Percentiles rank a stretch among this genome's conserved stretches.
Conservation (phyloP, 108 stramenopile genomes). For the Chaetoceros muelleri region DNA sequence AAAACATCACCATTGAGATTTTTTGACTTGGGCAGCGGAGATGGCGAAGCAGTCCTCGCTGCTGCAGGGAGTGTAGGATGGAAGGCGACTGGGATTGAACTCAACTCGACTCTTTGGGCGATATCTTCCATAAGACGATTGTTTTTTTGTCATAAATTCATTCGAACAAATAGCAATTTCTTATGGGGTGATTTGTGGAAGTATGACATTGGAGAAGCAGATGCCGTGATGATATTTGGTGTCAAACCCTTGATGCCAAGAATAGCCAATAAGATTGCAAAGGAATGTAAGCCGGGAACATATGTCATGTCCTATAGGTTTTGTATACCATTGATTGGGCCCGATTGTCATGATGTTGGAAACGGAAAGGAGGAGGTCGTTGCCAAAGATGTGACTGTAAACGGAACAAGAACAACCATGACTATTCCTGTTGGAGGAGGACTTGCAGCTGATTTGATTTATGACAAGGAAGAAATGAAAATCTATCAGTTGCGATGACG, state of each 20-base stretch:
- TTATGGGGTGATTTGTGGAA: slow-evolving; percentile 40
- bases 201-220: slow-evolving; percentile 22
- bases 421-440: not conserved
- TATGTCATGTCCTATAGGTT: slow-evolving; percentile 71
- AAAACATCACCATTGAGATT: slow-evolving; percentile 12
- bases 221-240: slow-evolving; percentile 74
- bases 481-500: slow-evolving; percentile 36
- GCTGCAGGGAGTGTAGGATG: slow-evolving; percentile 31
- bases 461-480: slow-evolving; percentile 73
- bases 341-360: not conserved
- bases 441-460: slow-evolving; percentile 40
- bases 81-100: slow-evolving; percentile 49
- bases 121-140: slow-evolving; percentile 43
- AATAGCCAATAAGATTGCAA: slow-evolving; percentile 41
- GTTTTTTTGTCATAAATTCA: slow-evolving; percentile 19
- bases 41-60: slow-evolving; percentile 59
- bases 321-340: slow-evolving; percentile 33
- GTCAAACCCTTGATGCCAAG: slow-evolving; percentile 51
- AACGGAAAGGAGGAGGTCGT: slow-evolving; percentile 2
- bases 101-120: slow-evolving; percentile 61
- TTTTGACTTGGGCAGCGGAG: slow-evolving; percentile 63
- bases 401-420: not conserved
- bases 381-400: slow-evolving; percentile 1
- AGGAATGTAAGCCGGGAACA: slow-evolving; percentile 39
- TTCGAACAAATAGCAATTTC: slow-evolving; percentile 20